Evolutionary conservation across 352 stramenopile species (phyloP).

Genomic region (Blastocystis sp.): DNA sequence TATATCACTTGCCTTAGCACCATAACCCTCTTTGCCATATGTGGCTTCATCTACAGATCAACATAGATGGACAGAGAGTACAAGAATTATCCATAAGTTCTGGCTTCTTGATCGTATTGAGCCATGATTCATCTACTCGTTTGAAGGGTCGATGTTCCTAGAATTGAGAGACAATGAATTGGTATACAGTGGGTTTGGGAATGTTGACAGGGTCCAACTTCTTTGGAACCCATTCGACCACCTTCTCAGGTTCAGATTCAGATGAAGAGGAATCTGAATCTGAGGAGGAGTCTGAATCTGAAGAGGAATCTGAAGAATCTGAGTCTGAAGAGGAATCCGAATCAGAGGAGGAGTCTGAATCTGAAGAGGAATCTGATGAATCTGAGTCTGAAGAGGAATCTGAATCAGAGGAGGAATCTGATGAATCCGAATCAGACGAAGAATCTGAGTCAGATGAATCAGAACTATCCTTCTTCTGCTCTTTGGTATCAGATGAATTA

Average conservation of each 20-base stretch:
- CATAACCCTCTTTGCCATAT: constrained; percentile 88
- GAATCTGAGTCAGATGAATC: neutral
- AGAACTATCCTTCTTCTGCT: neutral
- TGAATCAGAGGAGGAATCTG: constrained; percentile 69
- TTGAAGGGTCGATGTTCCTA: constrained; percentile 85
- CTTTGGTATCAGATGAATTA: neutral
- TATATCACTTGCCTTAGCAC: constrained; percentile 90
- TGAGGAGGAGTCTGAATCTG: constrained; percentile 65
- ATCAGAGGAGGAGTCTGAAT: constrained; percentile 65
- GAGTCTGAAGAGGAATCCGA: constrained; percentile 64
- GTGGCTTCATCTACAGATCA: constrained; percentile 77
- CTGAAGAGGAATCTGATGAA: constrained; percentile 63
- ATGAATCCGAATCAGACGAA: constrained; percentile 42
- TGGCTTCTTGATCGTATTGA: constrained; percentile 79
- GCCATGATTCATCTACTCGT: constrained; percentile 90
- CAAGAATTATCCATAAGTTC: constrained; percentile 93
- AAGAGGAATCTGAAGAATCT: constrained; percentile 65
- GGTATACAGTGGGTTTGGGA: constrained; percentile 74
- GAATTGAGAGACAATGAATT: constrained; percentile 62
- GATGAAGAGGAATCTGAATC: neutral
- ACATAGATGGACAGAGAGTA: constrained; percentile 64
- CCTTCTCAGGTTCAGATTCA: constrained; percentile 60
- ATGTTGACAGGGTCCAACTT: constrained; percentile 69
- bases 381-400: constrained; percentile 64
- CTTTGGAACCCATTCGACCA: constrained; percentile 70